Percentiles rank a stretch among this genome's conserved stretches.
Evolutionary conservation across 768 basidiomycete species (phyloP).

Genomic region (Podaxis sp.): DNA sequence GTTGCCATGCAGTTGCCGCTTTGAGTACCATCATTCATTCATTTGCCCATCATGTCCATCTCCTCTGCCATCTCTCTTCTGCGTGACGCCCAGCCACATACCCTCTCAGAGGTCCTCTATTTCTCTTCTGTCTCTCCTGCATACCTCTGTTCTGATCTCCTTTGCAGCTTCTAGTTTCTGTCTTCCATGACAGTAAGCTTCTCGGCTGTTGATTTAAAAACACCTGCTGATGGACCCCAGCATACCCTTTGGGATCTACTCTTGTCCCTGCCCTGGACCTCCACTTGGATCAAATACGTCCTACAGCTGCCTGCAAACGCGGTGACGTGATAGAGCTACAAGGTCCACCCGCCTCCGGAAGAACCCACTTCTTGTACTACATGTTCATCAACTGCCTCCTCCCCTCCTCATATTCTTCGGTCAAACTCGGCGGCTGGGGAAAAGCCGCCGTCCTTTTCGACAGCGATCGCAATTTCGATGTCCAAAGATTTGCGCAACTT

Average conservation of each 20-base stretch:
- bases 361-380: conserved; percentile 75
- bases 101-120: conserved; percentile 10
- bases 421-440: conserved; percentile 53
- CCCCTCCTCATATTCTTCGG: conserved; percentile 34
- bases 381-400: conserved; percentile 58
- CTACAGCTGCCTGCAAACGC: conserved; percentile 25
- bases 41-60: conserved; percentile 7
- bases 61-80: conserved; percentile 7
- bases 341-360: conserved; percentile 72
- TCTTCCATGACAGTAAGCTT: conserved; percentile 35
- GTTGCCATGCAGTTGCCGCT: conserved; percentile 13
- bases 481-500: conserved; percentile 51
- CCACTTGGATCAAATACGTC: conserved; percentile 19
- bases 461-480: conserved; percentile 63
- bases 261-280: conserved; percentile 33
- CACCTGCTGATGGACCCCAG: conserved; percentile 19
- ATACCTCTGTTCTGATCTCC: conserved; percentile 7
- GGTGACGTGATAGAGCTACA: conserved; percentile 78
- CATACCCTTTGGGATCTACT: conserved; percentile 27
- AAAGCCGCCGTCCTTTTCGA: conserved; percentile 71
- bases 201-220: neutral
- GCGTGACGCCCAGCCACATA: conserved; percentile 15
- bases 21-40: neutral
- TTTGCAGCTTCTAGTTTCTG: conserved; percentile 40
- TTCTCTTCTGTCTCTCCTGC: neutral